Evolutionary conservation across 2,329 filamentous ascomycete genomes (phyloP).

Genomic region (Paradendryphiella salina): DNA sequence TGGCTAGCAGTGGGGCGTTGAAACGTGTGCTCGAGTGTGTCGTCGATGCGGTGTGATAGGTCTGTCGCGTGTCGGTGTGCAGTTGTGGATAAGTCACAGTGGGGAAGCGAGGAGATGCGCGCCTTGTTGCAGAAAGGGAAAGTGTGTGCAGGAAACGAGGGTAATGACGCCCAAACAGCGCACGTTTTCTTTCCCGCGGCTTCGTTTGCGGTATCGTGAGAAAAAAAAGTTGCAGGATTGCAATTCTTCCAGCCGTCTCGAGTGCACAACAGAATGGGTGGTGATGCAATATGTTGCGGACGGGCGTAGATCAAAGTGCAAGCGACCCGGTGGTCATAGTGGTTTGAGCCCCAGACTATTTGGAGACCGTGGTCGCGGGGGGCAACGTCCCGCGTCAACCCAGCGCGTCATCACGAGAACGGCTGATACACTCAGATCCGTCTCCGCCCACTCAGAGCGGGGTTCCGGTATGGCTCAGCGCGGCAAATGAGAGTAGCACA

Average conservation of each 20-base stretch:
- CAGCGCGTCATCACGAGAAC: constrained; percentile 26
- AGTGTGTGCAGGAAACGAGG: constrained; percentile 14
- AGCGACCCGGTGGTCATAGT: constrained; percentile 27
- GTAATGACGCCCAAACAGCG: constrained; percentile 7
- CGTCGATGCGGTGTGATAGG: constrained; percentile 5
- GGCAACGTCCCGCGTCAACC: constrained; percentile 25
- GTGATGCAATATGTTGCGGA: constrained; percentile 36
- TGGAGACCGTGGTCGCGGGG: constrained; percentile 23
- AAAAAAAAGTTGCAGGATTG: neutral
- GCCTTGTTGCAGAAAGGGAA: constrained; percentile 2
- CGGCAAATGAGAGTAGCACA: constrained; percentile 4
- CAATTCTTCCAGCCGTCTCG: neutral
- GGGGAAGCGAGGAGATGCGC: constrained; percentile 19
- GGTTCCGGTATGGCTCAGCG: constrained; percentile 4
- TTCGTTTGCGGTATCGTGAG: neutral
- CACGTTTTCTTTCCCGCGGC: neutral
- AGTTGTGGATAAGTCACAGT: constrained; percentile 5
- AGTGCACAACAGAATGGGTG: constrained; percentile 7
- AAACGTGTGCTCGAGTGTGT: constrained; percentile 4
- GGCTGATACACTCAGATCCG: constrained; percentile 24
- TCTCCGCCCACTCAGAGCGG: constrained; percentile 28
- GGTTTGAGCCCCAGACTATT: constrained; percentile 23
- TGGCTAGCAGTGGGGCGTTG: constrained; percentile 8
- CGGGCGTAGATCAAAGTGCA: constrained; percentile 21
- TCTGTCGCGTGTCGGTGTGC: neutral